Conservation (phyloP, 805 yeast species). For the Naumovozyma baii region DNA sequence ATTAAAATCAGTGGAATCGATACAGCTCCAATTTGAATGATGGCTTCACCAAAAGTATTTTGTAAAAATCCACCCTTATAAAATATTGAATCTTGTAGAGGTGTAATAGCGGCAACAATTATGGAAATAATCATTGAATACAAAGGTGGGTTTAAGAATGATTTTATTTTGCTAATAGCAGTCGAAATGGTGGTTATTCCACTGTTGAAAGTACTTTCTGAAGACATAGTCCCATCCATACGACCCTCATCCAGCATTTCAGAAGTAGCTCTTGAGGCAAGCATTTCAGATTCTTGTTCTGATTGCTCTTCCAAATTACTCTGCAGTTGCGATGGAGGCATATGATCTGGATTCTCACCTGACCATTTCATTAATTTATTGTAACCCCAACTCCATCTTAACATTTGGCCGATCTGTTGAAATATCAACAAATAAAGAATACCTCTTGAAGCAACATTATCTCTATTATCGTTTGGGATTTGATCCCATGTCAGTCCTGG, state of each 20-base stretch:
- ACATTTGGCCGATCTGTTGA: conserved; percentile 74
- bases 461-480: conserved; percentile 52
- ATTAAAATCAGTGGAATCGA: conserved; percentile 70
- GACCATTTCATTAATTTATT: conserved; percentile 52
- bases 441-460: conserved; percentile 70
- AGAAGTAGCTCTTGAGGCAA: neutral
- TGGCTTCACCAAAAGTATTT: conserved; percentile 55
- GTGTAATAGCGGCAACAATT: conserved; percentile 57
- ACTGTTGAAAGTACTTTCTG: neutral
- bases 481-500: conserved; percentile 74
- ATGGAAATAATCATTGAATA: conserved; percentile 67
- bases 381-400: conserved; percentile 85
- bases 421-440: conserved; percentile 62
- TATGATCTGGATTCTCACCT: conserved; percentile 22
- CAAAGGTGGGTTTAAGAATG: conserved; percentile 71
- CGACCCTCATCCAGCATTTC: neutral
- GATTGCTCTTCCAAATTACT: conserved; percentile 11
- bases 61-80: conserved; percentile 51
- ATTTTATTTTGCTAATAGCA: conserved; percentile 22
- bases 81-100: conserved; percentile 47
- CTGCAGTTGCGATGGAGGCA: conserved; percentile 25
- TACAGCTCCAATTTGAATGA: conserved; percentile 59
- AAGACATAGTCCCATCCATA: neutral
- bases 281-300: conserved; percentile 1
- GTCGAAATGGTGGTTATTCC: conserved; percentile 6